Evolutionary conservation across 2,329 filamentous ascomycete species (phyloP).

Genomic region (Mycosphaerelloides madeirae): DNA sequence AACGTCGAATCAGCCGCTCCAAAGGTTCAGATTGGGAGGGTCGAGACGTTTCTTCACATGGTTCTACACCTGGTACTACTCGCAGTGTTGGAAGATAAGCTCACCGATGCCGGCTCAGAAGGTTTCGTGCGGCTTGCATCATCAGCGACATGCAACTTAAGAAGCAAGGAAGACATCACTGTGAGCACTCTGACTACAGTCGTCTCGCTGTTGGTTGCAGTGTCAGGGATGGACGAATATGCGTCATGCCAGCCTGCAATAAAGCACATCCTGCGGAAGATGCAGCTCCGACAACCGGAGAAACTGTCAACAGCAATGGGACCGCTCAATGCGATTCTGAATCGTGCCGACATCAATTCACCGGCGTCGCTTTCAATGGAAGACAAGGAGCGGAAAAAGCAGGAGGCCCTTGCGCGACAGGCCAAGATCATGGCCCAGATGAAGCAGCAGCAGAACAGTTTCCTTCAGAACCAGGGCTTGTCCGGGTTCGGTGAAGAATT

Average conservation of each 20-base stretch:
- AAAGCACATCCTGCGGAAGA: conserved; percentile 71
- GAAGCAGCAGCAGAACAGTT: conserved; percentile 93
- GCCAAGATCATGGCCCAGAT: conserved; percentile 97
- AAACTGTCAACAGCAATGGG: conserved; percentile 66
- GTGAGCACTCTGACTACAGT: conserved; percentile 12
- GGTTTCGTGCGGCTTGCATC: conserved; percentile 27
- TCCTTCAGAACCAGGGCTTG: conserved; percentile 81
- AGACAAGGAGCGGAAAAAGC: conserved; percentile 80
- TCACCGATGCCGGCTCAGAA: conserved; percentile 5
- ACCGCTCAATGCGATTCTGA: conserved; percentile 58
- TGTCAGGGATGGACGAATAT: conserved; percentile 63
- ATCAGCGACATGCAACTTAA: conserved; percentile 10
- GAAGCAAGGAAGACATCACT: conserved; percentile 1
- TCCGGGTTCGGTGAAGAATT: conserved; percentile 87
- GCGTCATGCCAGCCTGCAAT: conserved; percentile 82
- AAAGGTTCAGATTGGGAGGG: conserved; percentile 70
- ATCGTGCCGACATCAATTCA: conserved; percentile 75
- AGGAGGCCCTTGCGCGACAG: conserved; percentile 81
- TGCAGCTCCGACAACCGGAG: conserved; percentile 75
- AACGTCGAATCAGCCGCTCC: conserved; percentile 65
- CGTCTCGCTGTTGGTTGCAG: conserved; percentile 49
- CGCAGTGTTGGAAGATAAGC: conserved; percentile 73
- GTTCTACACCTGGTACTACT: conserved; percentile 83
- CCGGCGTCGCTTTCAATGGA: conserved; percentile 61
- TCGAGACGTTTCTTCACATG: conserved; percentile 89